These are phyloP conservation scores for Pulveroboletus ravenelii DNA, from an alignment of 768 basidiomycete species.

Conservation along the genomic window DNA sequence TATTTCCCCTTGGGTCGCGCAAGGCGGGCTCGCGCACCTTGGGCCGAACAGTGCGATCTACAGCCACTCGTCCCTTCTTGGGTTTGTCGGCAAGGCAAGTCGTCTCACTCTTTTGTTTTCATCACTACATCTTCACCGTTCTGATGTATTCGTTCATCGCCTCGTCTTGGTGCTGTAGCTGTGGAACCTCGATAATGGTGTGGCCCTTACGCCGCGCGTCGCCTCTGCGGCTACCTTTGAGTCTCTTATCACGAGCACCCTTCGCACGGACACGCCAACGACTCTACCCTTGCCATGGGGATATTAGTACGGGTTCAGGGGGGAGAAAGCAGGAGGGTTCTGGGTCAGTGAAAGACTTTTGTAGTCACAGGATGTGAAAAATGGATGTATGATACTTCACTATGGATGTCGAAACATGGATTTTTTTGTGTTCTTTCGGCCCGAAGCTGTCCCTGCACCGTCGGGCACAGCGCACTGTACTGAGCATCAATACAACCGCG, in stretches of 20 bases:
- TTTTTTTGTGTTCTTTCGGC: no score
- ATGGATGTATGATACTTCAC: no score
- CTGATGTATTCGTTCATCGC: neutral
- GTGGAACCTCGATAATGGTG: slow-evolving; percentile 24
- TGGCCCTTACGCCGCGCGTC: slow-evolving; percentile 19
- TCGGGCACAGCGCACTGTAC: no score
- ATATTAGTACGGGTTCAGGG: neutral
- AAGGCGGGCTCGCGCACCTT: slow-evolving; percentile 15
- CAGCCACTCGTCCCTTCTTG: slow-evolving; percentile 21
- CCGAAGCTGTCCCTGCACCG: no score
- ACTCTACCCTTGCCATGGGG: slow-evolving; percentile 21
- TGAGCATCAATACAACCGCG: no score
- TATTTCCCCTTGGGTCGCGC: slow-evolving; percentile 23
- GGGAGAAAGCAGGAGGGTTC: no score
- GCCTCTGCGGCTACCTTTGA: slow-evolving; percentile 21
- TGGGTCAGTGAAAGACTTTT: no score
- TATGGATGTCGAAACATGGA: no score
- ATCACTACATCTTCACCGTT: neutral
- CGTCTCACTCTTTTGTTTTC: no score
- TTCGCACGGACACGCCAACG: slow-evolving; percentile 13
- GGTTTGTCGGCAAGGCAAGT: slow-evolving; percentile 20
- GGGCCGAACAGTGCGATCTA: slow-evolving; percentile 9
- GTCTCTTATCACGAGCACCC: slow-evolving; percentile 17
- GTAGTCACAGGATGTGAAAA: no score
- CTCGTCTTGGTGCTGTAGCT: slow-evolving; percentile 2